These are phyloP conservation scores for Metarhizium brunneum DNA, from an alignment of 2,329 filamentous ascomycete species.

Conservation along the genomic window DNA sequence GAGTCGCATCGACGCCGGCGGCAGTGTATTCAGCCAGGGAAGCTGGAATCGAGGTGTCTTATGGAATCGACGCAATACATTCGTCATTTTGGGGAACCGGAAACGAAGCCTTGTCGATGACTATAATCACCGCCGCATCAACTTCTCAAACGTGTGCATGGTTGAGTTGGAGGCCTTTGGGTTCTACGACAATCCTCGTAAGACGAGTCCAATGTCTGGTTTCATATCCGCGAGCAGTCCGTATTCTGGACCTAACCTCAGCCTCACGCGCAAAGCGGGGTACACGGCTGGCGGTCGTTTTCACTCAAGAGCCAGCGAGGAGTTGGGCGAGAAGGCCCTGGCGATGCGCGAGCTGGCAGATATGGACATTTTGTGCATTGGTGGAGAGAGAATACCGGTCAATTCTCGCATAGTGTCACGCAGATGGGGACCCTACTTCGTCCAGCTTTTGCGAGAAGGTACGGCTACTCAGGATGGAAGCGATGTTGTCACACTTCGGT, in stretches of 20 bases:
- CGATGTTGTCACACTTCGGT: constrained; percentile 67
- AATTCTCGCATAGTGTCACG: constrained; percentile 83
- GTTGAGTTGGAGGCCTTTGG: constrained; percentile 96
- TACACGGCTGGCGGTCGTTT: constrained; percentile 66
- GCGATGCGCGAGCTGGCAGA: constrained; percentile 78
- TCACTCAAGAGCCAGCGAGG: constrained; percentile 69
- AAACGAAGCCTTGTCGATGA: constrained; percentile 93
- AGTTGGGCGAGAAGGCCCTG: constrained; percentile 74
- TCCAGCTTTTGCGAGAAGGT: constrained; percentile 79
- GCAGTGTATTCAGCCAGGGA: constrained; percentile 88
- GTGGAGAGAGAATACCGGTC: constrained; percentile 83
- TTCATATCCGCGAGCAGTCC: constrained; percentile 77
- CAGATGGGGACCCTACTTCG: constrained; percentile 93
- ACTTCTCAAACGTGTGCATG: constrained; percentile 94
- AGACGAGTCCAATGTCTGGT: constrained; percentile 65
- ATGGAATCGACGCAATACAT: constrained; percentile 89
- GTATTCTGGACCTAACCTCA: constrained; percentile 47
- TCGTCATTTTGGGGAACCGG: constrained; percentile 89
- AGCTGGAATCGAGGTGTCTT: constrained; percentile 96
- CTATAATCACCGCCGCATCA: constrained; percentile 95
- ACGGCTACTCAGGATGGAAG: constrained; percentile 61
- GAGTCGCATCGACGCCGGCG: constrained; percentile 92
- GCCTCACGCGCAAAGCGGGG: constrained; percentile 48
- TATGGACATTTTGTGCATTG: constrained; percentile 92
- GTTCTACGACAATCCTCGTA: constrained; percentile 89